phyloP scores from a whole-genome alignment of 148 eudicot species.

The Vaccinium darrowii region DNA sequence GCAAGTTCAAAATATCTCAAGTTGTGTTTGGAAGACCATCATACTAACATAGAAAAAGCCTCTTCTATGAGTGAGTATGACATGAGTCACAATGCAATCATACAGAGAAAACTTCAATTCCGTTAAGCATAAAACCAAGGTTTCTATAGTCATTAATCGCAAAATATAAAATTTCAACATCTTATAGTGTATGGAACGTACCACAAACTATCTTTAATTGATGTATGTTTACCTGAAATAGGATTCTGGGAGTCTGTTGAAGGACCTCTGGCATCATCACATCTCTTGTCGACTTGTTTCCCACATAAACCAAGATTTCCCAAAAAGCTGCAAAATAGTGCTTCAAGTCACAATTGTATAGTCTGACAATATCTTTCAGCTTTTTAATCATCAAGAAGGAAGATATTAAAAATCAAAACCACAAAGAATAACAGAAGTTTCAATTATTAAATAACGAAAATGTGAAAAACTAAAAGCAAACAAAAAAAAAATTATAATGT shows the following conservation, averaged over 20 bases:
- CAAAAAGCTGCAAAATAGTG: constrained; percentile 53
- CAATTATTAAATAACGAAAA: background rate
- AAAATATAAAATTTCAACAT: background rate
- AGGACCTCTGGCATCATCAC: constrained; percentile 52
- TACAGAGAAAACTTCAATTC: background rate
- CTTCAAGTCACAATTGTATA: constrained; percentile 8
- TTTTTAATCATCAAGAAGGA: background rate
- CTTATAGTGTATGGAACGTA: background rate
- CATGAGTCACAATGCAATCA: background rate
- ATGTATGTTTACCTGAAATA: constrained; percentile 44
- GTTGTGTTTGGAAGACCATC: background rate
- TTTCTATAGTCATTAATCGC: background rate
- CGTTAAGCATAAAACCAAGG: background rate
- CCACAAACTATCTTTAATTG: background rate
- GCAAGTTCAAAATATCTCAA: background rate
- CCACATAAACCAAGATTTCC: constrained; percentile 90
- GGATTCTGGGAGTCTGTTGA: constrained; percentile 37
- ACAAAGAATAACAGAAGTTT: background rate
- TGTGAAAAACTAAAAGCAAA: background rate
- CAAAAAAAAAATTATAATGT: background rate
- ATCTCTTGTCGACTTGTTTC: constrained; percentile 51
- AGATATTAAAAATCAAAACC: background rate
- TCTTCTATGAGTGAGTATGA: background rate
- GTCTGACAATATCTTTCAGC: background rate
- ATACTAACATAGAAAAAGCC: background rate